Conservation (phyloP, 2,329 filamentous ascomycete genomes). For the Neonectria faginata region DNA sequence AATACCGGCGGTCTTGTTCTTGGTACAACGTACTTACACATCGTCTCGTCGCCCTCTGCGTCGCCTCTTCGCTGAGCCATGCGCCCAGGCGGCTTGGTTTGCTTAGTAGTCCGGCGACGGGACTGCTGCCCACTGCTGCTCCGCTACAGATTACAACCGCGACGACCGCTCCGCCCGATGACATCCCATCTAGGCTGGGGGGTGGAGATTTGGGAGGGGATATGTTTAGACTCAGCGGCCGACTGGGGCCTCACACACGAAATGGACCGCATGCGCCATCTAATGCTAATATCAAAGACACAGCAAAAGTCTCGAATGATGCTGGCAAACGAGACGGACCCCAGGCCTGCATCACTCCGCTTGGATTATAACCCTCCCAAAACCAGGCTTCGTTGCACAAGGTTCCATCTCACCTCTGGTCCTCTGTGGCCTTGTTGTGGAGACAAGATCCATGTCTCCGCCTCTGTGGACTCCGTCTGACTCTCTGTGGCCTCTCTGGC, state of each 20-base stretch:
- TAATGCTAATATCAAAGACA: slow-evolving; percentile 34
- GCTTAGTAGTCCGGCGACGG: neutral
- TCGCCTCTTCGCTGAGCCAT: slow-evolving; percentile 9
- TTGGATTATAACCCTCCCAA: slow-evolving; percentile 19
- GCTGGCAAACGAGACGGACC: slow-evolving; percentile 22
- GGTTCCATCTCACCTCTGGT: slow-evolving; percentile 29
- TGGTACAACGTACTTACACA: neutral
- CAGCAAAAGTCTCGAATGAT: slow-evolving; percentile 24
- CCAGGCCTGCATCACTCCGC: slow-evolving; percentile 21
- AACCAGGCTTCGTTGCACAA: slow-evolving; percentile 34
- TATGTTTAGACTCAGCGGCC: slow-evolving; percentile 23
- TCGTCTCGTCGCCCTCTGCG: neutral
- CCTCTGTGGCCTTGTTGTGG: slow-evolving; percentile 22
- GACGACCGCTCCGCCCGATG: slow-evolving; percentile 26
- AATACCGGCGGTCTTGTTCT: neutral
- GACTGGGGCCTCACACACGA: slow-evolving; percentile 31
- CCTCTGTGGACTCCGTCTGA: slow-evolving; percentile 22
- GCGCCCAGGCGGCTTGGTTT: slow-evolving; percentile 21
- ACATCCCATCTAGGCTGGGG: slow-evolving; percentile 27
- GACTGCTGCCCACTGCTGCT: slow-evolving; percentile 12
- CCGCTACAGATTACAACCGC: slow-evolving; percentile 28
- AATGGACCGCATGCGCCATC: slow-evolving; percentile 31
- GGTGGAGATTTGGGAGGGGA: slow-evolving; percentile 28
- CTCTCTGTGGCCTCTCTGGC: slow-evolving; percentile 26
- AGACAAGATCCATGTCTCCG: slow-evolving; percentile 33